Conservation (phyloP, 192 early-diverging fungal species). For the Gaertneriomyces sp. region DNA sequence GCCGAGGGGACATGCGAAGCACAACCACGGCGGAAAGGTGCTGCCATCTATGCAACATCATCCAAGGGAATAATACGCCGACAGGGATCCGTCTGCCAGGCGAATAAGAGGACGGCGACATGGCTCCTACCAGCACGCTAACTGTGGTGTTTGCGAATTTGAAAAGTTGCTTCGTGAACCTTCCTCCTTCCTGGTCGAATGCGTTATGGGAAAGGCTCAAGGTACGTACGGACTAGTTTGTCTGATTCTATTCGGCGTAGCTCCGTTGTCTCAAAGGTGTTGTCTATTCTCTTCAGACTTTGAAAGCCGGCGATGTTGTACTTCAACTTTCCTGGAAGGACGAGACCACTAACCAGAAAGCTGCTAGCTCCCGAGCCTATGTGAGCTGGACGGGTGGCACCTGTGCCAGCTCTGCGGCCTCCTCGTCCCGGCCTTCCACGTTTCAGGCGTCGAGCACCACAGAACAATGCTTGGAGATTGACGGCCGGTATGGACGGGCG, state of each 20-base stretch:
- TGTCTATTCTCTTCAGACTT: conserved; percentile 5
- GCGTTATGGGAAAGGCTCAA: conserved; percentile 66
- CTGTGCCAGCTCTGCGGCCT: not conserved
- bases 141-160: conserved; percentile 29
- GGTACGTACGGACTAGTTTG: conserved; percentile 35
- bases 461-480: conserved; percentile 25
- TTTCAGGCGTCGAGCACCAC: not conserved
- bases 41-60: too few species aligned
- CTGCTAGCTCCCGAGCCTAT: conserved; percentile 41
- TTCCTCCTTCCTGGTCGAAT: conserved; percentile 69
- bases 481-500: conserved; percentile 17
- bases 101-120: too few species aligned
- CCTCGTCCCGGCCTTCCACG: not conserved
- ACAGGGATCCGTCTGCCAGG: too few species aligned
- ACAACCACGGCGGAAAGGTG: too few species aligned
- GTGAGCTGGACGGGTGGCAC: conserved; percentile 68
- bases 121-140: not conserved
- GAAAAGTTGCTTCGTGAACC: conserved; percentile 66
- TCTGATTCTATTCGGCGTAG: not conserved
- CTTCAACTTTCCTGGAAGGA: conserved; percentile 16
- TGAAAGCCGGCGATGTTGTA: conserved; percentile 13
- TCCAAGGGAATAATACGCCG: too few species aligned
- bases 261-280: not conserved
- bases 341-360: not conserved
- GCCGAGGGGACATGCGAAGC: too few species aligned